Evolutionary conservation across 2,329 filamentous ascomycete species (phyloP).

Genomic region (Talaromyces sp.): DNA sequence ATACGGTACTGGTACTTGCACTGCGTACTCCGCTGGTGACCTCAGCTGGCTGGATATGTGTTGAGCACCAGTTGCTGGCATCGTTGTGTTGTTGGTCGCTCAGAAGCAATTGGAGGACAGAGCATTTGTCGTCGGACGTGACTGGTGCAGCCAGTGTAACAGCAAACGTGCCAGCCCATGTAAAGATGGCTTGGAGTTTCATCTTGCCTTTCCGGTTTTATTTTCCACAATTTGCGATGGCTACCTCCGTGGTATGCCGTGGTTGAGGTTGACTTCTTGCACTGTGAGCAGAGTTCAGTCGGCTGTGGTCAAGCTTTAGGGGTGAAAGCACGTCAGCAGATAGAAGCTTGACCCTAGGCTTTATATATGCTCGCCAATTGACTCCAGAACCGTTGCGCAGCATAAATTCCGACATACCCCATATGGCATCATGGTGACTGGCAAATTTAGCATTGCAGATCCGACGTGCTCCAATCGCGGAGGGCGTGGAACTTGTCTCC

Average conservation of each 20-base stretch:
- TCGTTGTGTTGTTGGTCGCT: background rate
- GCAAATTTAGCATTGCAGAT: background rate
- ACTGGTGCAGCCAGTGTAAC: constrained; percentile 1
- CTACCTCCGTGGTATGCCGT: background rate
- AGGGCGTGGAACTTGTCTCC: background rate
- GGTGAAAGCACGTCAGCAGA: background rate
- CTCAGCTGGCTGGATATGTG: background rate
- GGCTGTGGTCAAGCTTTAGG: background rate
- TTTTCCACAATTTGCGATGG: background rate
- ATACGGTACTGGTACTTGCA: background rate
- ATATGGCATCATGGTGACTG: background rate
- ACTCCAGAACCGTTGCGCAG: background rate
- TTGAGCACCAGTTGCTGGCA: background rate
- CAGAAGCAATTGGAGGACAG: background rate
- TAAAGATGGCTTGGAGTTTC: background rate
- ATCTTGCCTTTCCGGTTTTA: background rate
- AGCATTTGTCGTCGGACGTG: background rate
- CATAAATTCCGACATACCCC: background rate
- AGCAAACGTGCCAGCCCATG: background rate
- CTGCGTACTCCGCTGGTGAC: background rate
- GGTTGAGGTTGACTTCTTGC: background rate
- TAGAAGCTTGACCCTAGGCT: background rate
- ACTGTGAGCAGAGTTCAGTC: background rate
- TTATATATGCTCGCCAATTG: background rate
- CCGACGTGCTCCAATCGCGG: background rate